phyloP scores from a whole-genome alignment of 305 asterid species.

The Fraxinus paxiana region DNA sequence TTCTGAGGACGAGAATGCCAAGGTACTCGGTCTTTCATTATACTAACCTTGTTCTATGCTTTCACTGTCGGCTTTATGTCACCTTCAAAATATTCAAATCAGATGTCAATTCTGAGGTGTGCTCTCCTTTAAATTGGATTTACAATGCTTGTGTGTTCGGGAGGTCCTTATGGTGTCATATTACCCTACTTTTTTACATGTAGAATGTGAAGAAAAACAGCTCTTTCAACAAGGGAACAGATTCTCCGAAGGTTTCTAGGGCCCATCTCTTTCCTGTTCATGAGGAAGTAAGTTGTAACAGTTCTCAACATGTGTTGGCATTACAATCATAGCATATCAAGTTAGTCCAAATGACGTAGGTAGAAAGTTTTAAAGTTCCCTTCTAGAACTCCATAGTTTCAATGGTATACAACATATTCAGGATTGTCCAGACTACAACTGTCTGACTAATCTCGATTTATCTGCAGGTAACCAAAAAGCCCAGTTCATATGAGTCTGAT shows the following conservation, averaged over 20 bases:
- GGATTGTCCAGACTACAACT: background rate
- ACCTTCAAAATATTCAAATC: background rate
- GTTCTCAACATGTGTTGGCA: background rate
- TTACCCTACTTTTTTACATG: slow-evolving; percentile 14
- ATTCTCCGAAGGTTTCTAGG: slow-evolving; percentile 30
- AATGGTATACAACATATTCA: background rate
- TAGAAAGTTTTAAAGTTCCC: background rate
- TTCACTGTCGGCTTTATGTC: background rate
- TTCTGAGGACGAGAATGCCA: slow-evolving; percentile 57
- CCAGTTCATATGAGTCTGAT: slow-evolving; percentile 24
- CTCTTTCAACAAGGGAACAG: slow-evolving; percentile 40
- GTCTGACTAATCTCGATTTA: slow-evolving; percentile 6
- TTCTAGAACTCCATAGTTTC: background rate
- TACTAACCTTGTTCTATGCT: slow-evolving; percentile 4
- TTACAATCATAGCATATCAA: background rate
- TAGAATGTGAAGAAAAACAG: slow-evolving; percentile 38
- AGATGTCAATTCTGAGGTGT: background rate
- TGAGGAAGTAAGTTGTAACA: slow-evolving; percentile 49
- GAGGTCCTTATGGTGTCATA: background rate
- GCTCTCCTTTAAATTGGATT: background rate
- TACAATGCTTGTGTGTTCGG: background rate
- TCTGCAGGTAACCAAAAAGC: slow-evolving; percentile 28
- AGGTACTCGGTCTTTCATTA: slow-evolving; percentile 36
- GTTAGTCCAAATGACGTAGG: background rate
- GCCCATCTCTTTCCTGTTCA: slow-evolving; percentile 50